A percentile compares a stretch with the other conserved stretches of the same genome.
Conservation (phyloP, 352 stramenopile genomes). For the Phytophthora vignae region DNA sequence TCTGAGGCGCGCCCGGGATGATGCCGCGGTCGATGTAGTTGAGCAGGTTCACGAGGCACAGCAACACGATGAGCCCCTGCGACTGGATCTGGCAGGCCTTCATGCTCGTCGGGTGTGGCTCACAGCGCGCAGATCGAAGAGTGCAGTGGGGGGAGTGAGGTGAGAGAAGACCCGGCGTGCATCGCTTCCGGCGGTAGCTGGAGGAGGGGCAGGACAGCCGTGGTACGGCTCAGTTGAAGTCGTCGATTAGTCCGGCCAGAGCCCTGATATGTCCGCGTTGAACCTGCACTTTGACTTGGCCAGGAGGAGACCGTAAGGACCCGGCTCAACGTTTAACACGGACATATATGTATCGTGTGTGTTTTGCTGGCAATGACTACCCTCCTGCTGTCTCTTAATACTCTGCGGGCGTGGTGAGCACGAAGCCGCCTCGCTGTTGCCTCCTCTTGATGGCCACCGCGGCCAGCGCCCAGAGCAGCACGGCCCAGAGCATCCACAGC, state of each 20-base stretch:
- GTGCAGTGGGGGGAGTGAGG: slow-evolving; percentile 1
- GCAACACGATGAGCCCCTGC: slow-evolving; percentile 69
- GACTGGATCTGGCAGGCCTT: slow-evolving; percentile 33
- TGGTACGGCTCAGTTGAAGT: slow-evolving; percentile 25
- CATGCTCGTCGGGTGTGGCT: slow-evolving; percentile 14
- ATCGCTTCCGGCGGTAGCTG: slow-evolving; percentile 4
- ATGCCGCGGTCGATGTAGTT: slow-evolving; percentile 97
- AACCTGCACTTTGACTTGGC: slow-evolving; percentile 14
- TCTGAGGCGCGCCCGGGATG: slow-evolving; percentile 86
- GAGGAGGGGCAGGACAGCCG: neutral
- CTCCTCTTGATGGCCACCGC: slow-evolving; percentile 28
- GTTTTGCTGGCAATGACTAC: neutral
- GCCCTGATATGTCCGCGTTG: neutral
- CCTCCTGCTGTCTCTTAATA: neutral
- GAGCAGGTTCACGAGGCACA: slow-evolving; percentile 91
- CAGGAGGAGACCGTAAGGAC: neutral
- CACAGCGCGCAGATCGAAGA: slow-evolving; percentile 19
- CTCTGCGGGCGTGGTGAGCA: slow-evolving; percentile 19
- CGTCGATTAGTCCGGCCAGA: slow-evolving; percentile 16
- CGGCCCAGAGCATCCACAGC: slow-evolving; percentile 59
- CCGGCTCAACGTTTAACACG: slow-evolving; percentile 1
- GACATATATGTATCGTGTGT: neutral
- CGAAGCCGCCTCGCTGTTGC: slow-evolving; percentile 24
- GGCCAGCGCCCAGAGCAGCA: slow-evolving; percentile 53
- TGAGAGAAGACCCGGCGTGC: neutral